Base-by-base conservation (phyloP, 2,329 filamentous ascomycete genomes). In the Aspergillus sp. region DNA sequence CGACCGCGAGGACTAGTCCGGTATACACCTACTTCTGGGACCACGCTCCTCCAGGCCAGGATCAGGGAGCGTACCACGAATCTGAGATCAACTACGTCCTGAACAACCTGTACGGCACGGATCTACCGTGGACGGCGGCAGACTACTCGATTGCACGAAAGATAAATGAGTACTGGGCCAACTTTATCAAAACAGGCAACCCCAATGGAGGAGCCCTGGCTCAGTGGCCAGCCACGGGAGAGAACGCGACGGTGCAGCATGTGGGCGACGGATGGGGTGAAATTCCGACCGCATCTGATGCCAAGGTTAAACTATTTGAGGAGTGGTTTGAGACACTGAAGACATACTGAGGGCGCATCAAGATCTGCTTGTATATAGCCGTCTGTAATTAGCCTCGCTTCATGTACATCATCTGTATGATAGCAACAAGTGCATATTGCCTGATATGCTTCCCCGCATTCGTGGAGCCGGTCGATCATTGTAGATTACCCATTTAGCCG, bases 131-230 rank as follows among this genome's bases (percentile, higher is more conserved):
- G 62, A 65, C 63, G 12, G 47, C 52, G 1, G 57, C 63, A 6
- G 70, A 73, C 56, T 70, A 72, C 50, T 49, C 25, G 4, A 64
- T 74, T 43, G 63, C 57, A 2, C 38, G 49, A 1, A 63, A 58
- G 47, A 62, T 76, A 48, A 71, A 74, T 52, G 61, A 60, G 4
- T 75, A 75, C 60, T 70, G 75, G 58, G 68, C 65, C 12, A 72
- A 70, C 55, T 77, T 74, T 54, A 71, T 67, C 36, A 65, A 63
- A 58, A 72, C 60, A 8, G 72, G 72, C 2, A 62, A 68, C 28
- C 74, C 74, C 64, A 77, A 58, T 64, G 72, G 47, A 73, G 12
- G 30, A 25, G 17, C 12, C 7, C 45, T 50, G 21, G 21, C n/a
- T 9, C 6, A 41, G n/a, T 61, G 55, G 55, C 25, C 50, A 4